Evolutionary conservation across 2,329 filamentous ascomycete genomes (phyloP).

Genomic region (Colletotrichum chrysophilum): DNA sequence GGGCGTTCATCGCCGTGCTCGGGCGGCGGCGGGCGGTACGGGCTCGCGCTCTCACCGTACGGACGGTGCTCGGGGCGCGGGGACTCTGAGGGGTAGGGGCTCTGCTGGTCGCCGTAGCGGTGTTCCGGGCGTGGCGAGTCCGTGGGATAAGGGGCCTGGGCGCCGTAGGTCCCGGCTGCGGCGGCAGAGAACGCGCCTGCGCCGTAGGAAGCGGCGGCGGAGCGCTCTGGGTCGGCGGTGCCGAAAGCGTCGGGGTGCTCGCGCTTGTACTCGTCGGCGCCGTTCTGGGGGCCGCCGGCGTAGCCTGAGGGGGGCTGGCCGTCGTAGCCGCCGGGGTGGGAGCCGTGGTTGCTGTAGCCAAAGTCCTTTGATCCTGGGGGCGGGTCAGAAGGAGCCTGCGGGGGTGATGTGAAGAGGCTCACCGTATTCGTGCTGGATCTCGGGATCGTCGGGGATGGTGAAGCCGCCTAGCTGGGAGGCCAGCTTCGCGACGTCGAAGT

Average conservation of each 20-base stretch:
- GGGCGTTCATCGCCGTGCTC: conserved; percentile 23
- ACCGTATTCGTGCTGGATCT: conserved; percentile 27
- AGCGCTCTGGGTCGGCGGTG: conserved; percentile 12
- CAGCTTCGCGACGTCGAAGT: conserved; percentile 33
- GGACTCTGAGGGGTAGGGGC: background rate
- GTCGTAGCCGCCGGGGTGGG: conserved; percentile 7
- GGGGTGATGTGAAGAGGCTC: background rate
- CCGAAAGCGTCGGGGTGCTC: conserved; percentile 10
- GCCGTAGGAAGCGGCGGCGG: background rate
- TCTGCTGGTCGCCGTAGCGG: background rate
- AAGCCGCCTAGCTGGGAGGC: conserved; percentile 45
- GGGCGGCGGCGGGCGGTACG: background rate
- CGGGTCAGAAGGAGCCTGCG: background rate
- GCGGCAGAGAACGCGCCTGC: background rate
- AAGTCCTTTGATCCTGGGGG: conserved; percentile 9
- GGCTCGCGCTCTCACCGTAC: conserved; percentile 6
- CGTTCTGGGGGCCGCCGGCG: conserved; percentile 18
- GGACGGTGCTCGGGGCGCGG: background rate
- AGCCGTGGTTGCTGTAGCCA: conserved; percentile 17
- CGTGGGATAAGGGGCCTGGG: conserved; percentile 3
- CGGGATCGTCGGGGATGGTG: conserved; percentile 34
- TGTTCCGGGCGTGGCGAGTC: background rate
- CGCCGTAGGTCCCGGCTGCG: conserved; percentile 19
- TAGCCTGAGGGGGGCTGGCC: conserved; percentile 20
- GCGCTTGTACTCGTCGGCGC: conserved; percentile 17